Base-by-base conservation (phyloP, 345 rosid species). In the Eucalyptus regnans region DNA sequence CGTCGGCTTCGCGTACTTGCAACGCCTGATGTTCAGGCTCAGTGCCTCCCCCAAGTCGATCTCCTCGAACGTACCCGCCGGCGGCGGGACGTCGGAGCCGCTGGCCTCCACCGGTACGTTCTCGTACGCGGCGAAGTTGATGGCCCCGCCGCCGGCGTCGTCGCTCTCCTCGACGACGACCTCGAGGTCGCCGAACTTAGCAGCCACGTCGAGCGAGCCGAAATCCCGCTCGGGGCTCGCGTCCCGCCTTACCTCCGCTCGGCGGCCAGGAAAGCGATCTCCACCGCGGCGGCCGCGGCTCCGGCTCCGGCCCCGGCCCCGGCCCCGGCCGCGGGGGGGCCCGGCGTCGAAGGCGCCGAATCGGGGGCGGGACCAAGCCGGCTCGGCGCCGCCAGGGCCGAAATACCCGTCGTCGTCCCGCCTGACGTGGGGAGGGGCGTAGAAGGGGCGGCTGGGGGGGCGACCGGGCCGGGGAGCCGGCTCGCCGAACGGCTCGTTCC, bases 1-100 rank as follows among this genome's bases (percentile, higher is more conserved):
- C 86, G 94, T 94, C 8, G 95, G 96, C 89, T 90, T 93, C 66
- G 88, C 90, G 90, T 93, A 93, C 86, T 89, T 91, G 86, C 95
- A 94, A 89, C 93, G 88, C 79, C 49, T 86, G n/a, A 94, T 90
- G 87, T 94, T 95, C 43, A 76, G 86, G 15, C 33, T 91, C 88
- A 95, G 89, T 13, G 86, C 89, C 87, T 89, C 92, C 29, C 90
- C 91, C 64, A 93, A 89, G 68, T 92, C 92, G 79, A 94, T 90
- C 84, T 92, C 93, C 44, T 22, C 89, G 56, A 93, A 93, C 8
- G 88, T 76, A 27, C 25, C n/a, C 54, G 87, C 94, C 29, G 95
- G 91, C 6, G 87, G 49, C 6, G 95, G 92, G 12, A 93, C 50
- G 43, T 93, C 88, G 18, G 79, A 41, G 5, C 93, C 96, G 17